A percentile compares a stretch with the other conserved stretches of the same genome.
Conservation (phyloP, 768 basidiomycete species). For the Lentinula lateritia region DNA sequence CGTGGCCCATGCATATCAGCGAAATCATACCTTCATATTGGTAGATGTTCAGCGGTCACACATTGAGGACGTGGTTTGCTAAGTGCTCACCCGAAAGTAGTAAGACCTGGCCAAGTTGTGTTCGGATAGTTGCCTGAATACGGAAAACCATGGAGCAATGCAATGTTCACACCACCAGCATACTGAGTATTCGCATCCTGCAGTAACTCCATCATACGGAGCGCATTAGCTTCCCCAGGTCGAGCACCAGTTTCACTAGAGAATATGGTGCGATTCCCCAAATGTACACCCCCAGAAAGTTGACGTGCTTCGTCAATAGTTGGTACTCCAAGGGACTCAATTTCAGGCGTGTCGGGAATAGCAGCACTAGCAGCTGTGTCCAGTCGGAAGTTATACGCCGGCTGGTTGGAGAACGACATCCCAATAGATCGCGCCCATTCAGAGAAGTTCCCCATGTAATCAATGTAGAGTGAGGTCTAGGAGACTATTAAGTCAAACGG, state of each 20-base stretch:
- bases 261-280: slow-evolving; percentile 10
- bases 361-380: slow-evolving; percentile 12
- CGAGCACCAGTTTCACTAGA: slow-evolving; percentile 11
- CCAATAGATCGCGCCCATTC: slow-evolving; percentile 9
- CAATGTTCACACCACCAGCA: slow-evolving; percentile 13
- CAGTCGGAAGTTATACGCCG: slow-evolving; percentile 12
- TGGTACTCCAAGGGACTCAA: slow-evolving; percentile 11
- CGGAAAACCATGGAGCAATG: slow-evolving; percentile 12
- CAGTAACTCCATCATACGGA: slow-evolving; percentile 10
- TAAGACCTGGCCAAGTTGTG: slow-evolving; percentile 11
- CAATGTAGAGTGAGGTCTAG: slow-evolving; percentile 12
- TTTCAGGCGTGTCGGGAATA: slow-evolving; percentile 12
- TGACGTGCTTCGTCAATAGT: slow-evolving; percentile 12
- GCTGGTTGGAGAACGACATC: slow-evolving; percentile 12
- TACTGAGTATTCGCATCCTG: slow-evolving; percentile 11
- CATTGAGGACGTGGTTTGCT: background rate
- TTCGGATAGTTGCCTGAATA: slow-evolving; percentile 13
- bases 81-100: slow-evolving; percentile 2
- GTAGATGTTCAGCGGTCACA: background rate
- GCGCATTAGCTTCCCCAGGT: slow-evolving; percentile 1
- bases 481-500: background rate
- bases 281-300: slow-evolving; percentile 11
- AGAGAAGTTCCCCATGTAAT: slow-evolving; percentile 11
- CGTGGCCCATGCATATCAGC: slow-evolving; percentile 9
- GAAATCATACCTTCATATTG: background rate